phyloP scores from a whole-genome alignment of 2,329 filamentous ascomycete genomes.

The Hymenoscyphus fructigenus region DNA sequence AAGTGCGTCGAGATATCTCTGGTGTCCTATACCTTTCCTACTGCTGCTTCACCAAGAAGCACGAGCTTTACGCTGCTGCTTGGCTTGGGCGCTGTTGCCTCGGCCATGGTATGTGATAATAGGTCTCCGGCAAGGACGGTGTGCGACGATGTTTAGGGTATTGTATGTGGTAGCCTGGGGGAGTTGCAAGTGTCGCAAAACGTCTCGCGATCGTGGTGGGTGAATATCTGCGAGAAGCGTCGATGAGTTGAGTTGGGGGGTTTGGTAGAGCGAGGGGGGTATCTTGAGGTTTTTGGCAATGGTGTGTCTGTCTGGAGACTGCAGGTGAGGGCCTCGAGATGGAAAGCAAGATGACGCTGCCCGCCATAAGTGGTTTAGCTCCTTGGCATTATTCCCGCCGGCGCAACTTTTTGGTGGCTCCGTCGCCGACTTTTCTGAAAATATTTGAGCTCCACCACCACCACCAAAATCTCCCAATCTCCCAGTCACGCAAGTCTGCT shows the following conservation, averaged over 20 bases:
- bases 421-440: slow-evolving; percentile 10
- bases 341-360: not conserved
- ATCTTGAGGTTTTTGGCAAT: slow-evolving; percentile 4
- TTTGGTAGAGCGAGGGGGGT: not conserved
- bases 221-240: not conserved
- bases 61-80: slow-evolving; percentile 99
- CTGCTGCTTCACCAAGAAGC: slow-evolving; percentile 92
- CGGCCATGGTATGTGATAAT: slow-evolving; percentile 57
- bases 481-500: not conserved
- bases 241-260: not conserved
- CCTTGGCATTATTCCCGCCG: not conserved
- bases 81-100: slow-evolving; percentile 79
- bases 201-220: not conserved
- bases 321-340: not conserved
- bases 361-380: not conserved
- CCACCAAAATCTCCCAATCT: not conserved
- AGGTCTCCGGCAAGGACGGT: slow-evolving; percentile 14
- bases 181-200: not conserved
- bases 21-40: slow-evolving; percentile 76
- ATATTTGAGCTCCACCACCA: slow-evolving; percentile 8
- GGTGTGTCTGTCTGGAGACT: not conserved
- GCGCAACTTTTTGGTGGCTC: not conserved
- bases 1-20: not conserved
- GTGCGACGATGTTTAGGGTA: not conserved
- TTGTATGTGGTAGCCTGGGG: not conserved